Conservation (phyloP, 495 filamentous ascomycete genomes). For the Cercophora sp. region DNA sequence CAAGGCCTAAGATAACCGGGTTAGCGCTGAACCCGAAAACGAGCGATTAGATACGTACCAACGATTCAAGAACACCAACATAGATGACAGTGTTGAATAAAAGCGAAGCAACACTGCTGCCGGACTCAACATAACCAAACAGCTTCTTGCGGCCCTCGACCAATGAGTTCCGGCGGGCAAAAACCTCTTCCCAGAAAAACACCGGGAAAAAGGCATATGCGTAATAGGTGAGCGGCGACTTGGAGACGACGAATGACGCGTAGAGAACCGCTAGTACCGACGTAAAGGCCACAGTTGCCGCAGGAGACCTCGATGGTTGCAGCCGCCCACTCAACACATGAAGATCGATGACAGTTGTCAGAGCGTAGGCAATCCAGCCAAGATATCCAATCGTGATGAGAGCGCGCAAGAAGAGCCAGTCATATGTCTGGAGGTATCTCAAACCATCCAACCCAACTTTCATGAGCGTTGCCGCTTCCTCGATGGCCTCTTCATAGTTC, state of each 20-base stretch:
- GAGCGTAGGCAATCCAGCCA: slow-evolving; percentile 93
- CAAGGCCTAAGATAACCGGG: slow-evolving; percentile 44
- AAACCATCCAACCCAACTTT: slow-evolving; percentile 76
- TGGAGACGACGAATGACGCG: slow-evolving; percentile 72
- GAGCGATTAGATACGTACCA: slow-evolving; percentile 56
- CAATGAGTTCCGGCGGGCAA: slow-evolving; percentile 69
- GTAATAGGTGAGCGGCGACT: slow-evolving; percentile 82
- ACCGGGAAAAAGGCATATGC: slow-evolving; percentile 89
- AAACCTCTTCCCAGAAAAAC: slow-evolving; percentile 95
- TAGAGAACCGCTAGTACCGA: slow-evolving; percentile 72
- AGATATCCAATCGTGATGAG: slow-evolving; percentile 91
- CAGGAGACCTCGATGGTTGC: slow-evolving; percentile 58
- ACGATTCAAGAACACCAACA: slow-evolving; percentile 69
- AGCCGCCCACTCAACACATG: slow-evolving; percentile 77
- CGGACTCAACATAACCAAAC: slow-evolving; percentile 61
- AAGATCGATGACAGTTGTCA: slow-evolving; percentile 85
- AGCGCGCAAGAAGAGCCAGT: slow-evolving; percentile 96
- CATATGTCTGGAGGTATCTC: slow-evolving; percentile 87
- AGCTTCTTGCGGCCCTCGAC: slow-evolving; percentile 62
- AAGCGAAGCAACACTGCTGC: slow-evolving; percentile 51
- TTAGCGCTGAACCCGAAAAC: slow-evolving; percentile 14
- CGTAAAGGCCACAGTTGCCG: slow-evolving; percentile 64
- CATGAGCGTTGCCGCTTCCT: slow-evolving; percentile 69
- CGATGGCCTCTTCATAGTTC: slow-evolving; percentile 69
- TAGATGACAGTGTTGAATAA: slow-evolving; percentile 61